Conservation (phyloP, 2,329 filamentous ascomycete species). For the Gliomastix tumulicola region DNA sequence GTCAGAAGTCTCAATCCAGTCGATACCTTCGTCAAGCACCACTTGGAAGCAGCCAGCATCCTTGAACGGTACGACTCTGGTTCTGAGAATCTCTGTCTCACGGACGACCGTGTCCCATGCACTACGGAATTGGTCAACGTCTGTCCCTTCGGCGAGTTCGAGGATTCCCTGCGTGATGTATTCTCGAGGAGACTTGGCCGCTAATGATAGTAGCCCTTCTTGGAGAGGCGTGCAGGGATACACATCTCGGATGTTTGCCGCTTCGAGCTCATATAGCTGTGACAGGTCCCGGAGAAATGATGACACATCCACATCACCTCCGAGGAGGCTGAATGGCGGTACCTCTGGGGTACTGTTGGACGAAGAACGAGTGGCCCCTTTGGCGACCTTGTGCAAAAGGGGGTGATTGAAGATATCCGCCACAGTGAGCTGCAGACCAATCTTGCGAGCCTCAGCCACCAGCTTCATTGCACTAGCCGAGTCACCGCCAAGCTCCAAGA, state of each 20-base stretch:
- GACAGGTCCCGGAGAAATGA: constrained; percentile 2
- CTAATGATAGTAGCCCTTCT: constrained; percentile 23
- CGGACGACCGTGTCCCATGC: constrained; percentile 8
- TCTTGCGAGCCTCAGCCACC: constrained; percentile 30
- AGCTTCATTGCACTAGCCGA: constrained; percentile 42
- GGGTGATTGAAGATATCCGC: constrained; percentile 31
- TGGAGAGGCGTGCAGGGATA: constrained; percentile 28
- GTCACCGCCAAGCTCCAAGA: constrained; percentile 41
- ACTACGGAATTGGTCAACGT: constrained; percentile 2
- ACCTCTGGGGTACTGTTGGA: too few relatives aligned
- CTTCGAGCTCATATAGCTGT: neutral
- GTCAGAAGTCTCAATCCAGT: constrained; percentile 12
- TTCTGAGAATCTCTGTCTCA: constrained; percentile 26
- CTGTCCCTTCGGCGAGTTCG: constrained; percentile 5
- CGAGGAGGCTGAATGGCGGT: neutral
- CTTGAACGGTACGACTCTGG: constrained; percentile 35
- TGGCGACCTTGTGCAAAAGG: constrained; percentile 4
- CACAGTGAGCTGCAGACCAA: constrained; percentile 31
- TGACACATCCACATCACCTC: neutral
- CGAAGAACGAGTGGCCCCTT: too few relatives aligned
- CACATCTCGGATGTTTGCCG: constrained; percentile 15
- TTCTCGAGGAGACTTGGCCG: constrained; percentile 10
- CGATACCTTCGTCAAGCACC: constrained; percentile 27
- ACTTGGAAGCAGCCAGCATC: constrained; percentile 33
- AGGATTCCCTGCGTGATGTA: constrained; percentile 10